These are phyloP conservation scores for Pugionium cornutum DNA, from an alignment of 345 rosid species.

Conservation along the genomic window DNA sequence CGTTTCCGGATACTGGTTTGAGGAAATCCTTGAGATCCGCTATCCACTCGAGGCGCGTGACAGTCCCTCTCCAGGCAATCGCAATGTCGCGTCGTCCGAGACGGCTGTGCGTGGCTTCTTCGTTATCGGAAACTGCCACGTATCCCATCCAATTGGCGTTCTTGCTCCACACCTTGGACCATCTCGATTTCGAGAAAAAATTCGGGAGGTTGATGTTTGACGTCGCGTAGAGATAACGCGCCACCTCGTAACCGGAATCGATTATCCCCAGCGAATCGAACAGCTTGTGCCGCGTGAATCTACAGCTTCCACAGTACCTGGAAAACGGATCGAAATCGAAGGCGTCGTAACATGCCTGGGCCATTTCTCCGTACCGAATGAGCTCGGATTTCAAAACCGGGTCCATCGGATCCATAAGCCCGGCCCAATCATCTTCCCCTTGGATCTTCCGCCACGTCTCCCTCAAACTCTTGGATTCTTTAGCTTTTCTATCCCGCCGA, in stretches of 20 bases:
- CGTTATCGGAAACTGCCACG: constrained; percentile 64
- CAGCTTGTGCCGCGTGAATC: constrained; percentile 55
- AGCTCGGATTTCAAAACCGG: constrained; percentile 74
- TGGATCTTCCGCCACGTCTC: constrained; percentile 74
- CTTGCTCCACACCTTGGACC: constrained; percentile 87
- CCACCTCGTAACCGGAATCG: constrained; percentile 56
- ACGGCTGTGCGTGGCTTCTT: constrained; percentile 42
- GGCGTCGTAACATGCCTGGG: constrained; percentile 81
- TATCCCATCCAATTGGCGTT: constrained; percentile 90
- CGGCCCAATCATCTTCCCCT: constrained; percentile 77
- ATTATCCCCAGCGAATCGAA: constrained; percentile 56
- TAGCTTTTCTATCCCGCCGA: constrained; percentile 26
- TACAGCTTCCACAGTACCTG: constrained; percentile 71
- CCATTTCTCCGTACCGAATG: constrained; percentile 89
- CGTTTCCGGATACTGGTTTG: constrained; percentile 49
- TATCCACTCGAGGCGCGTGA: constrained; percentile 74
- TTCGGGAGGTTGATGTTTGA: constrained; percentile 73
- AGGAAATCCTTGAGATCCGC: constrained; percentile 76
- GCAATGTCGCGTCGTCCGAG: constrained; percentile 77
- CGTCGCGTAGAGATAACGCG: constrained; percentile 73
- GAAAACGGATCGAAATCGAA: constrained; percentile 80
- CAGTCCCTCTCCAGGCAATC: constrained; percentile 83
- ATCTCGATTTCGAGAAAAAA: constrained; percentile 76
- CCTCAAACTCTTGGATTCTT: constrained; percentile 42
- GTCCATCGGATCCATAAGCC: constrained; percentile 73